Percentiles rank a stretch among this genome's conserved stretches.
Evolutionary conservation across 352 stramenopile genomes (phyloP).

Genomic region (Phytophthora vignae): DNA sequence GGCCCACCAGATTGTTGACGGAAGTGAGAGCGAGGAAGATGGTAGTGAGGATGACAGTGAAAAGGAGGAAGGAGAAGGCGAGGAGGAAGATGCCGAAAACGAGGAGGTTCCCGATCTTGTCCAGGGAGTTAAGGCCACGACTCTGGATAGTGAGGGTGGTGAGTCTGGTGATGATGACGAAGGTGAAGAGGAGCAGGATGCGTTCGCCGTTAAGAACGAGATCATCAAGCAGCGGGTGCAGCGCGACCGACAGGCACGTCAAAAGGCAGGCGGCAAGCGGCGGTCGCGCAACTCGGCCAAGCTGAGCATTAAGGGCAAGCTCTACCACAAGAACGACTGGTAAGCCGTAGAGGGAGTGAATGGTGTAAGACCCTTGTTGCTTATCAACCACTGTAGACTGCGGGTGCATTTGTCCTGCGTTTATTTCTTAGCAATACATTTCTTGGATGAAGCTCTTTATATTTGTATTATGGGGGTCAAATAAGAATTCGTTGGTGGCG

Average conservation of each 20-base stretch:
- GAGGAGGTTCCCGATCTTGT: constrained; percentile 45
- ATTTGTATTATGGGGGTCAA: constrained; percentile 48
- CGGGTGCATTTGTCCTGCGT: constrained; percentile 1
- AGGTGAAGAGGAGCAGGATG: constrained; percentile 48
- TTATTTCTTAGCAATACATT: constrained; percentile 32
- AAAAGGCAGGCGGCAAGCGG: constrained; percentile 66
- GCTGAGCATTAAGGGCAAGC: constrained; percentile 87
- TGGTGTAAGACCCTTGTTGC: constrained; percentile 1
- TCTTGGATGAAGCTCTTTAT: constrained; percentile 42
- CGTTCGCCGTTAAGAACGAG: constrained; percentile 66
- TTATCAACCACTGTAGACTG: constrained; percentile 22
- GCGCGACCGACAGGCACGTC: constrained; percentile 64
- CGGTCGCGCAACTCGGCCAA: constrained; percentile 83
- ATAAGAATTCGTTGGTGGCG: constrained; percentile 33
- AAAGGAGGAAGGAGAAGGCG: constrained; percentile 35
- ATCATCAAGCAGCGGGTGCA: constrained; percentile 87
- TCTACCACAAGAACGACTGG: constrained; percentile 86
- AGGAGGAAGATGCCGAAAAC: constrained; percentile 44
- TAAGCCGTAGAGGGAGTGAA: constrained; percentile 32
- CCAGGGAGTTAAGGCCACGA: constrained; percentile 46
- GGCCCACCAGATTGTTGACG: constrained; percentile 62
- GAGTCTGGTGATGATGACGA: constrained; percentile 41
- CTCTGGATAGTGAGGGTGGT: constrained; percentile 27
- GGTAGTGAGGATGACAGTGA: constrained; percentile 59
- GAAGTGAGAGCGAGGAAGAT: constrained; percentile 47